A percentile compares a stretch with the other conserved stretches of the same genome.
These are phyloP conservation scores for Vaccinium macrocarpon DNA, from an alignment of 148 eudicot species.

Conservation along the genomic window DNA sequence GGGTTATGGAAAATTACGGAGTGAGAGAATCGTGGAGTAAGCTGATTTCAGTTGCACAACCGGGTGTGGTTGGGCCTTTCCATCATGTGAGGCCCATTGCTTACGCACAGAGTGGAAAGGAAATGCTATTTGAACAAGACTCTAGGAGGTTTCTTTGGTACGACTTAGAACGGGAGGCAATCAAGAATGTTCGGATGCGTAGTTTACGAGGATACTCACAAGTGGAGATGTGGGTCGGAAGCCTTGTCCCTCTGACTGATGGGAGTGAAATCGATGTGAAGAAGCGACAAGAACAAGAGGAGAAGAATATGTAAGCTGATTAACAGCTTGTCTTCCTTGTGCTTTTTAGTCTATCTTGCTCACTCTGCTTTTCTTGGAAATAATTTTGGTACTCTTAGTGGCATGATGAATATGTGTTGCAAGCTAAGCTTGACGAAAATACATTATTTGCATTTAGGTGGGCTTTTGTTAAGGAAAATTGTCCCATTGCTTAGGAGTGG, in stretches of 20 bases:
- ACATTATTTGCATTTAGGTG: not conserved
- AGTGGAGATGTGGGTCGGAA: constrained; percentile 29
- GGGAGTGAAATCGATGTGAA: not conserved
- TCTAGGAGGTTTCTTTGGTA: constrained; percentile 32
- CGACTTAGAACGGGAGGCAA: constrained; percentile 23
- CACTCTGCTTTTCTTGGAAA: not conserved
- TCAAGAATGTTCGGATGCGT: constrained; percentile 16
- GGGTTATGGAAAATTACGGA: constrained; percentile 54
- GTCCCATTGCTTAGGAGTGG: too few species aligned
- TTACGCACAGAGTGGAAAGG: constrained; percentile 31
- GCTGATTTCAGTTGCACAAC: constrained; percentile 27
- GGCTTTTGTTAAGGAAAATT: too few species aligned
- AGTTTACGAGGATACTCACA: constrained; percentile 3
- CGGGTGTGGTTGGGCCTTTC: constrained; percentile 1
- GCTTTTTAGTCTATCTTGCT: not conserved
- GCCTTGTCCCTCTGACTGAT: constrained; percentile 36
- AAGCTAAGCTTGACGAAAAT: not conserved
- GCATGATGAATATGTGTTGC: not conserved
- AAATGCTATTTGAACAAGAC: constrained; percentile 36
- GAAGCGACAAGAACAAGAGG: constrained; percentile 15
- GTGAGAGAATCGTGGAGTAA: constrained; percentile 46
- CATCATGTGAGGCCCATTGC: constrained; percentile 28
- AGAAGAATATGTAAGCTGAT: constrained; percentile 16
- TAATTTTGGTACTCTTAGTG: not conserved
- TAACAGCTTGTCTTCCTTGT: not conserved